phyloP scores from a whole-genome alignment of 768 basidiomycete genomes.

The Lentinula edodes region DNA sequence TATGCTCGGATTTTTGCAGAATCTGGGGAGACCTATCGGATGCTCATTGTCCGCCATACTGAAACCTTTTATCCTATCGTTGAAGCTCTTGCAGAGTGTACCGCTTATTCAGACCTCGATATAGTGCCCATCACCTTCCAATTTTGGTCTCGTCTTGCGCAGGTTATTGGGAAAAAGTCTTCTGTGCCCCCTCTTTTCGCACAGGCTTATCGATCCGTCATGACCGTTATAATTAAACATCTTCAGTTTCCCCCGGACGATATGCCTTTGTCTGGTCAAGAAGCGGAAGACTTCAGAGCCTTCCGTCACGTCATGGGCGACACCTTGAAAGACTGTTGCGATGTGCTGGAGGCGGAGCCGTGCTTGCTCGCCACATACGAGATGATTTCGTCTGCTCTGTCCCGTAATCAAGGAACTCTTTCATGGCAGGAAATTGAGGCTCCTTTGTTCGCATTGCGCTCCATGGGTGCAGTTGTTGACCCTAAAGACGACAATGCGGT shows the following conservation, averaged over 20 bases:
- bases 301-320: constrained; percentile 99
- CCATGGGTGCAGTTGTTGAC: constrained; percentile 95
- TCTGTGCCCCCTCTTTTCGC: constrained; percentile 71
- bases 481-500: constrained; percentile 75
- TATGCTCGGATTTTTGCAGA: constrained; percentile 92
- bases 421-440: constrained; percentile 98
- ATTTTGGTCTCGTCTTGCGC: constrained; percentile 98
- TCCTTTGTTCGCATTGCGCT: constrained; percentile 93
- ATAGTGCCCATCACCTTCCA: constrained; percentile 96
- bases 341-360: constrained; percentile 80
- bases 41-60: constrained; percentile 82
- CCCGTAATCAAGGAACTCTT: constrained; percentile 46
- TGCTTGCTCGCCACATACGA: constrained; percentile 82
- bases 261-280: constrained; percentile 63
- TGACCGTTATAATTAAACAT: constrained; percentile 83
- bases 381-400: constrained; percentile 69
- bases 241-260: constrained; percentile 85
- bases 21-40: constrained; percentile 93
- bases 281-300: constrained; percentile 87
- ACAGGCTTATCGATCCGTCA: constrained; percentile 79
- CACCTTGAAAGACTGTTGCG: constrained; percentile 97
- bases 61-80: constrained; percentile 94
- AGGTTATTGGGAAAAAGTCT: constrained; percentile 73
- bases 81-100: constrained; percentile 89
- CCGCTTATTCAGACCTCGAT: constrained; percentile 89